Conservation (phyloP, 163 green algal genomes). For the Chlorella variabilis region DNA sequence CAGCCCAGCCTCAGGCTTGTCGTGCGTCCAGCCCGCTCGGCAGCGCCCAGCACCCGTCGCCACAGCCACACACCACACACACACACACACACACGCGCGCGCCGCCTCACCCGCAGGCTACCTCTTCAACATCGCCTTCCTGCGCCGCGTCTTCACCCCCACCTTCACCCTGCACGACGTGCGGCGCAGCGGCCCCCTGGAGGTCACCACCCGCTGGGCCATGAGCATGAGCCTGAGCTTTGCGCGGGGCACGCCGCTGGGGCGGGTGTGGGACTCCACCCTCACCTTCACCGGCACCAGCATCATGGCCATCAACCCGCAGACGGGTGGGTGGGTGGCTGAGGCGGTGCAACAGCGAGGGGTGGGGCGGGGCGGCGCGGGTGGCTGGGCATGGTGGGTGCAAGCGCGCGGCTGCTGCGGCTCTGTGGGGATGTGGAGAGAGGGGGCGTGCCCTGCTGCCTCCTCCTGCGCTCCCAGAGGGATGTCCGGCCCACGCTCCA, state of each 20-base stretch:
- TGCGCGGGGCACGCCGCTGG: slow-evolving; percentile 27
- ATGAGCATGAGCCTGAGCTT: slow-evolving; percentile 58
- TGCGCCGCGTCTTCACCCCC: slow-evolving; percentile 65
- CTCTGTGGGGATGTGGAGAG: too few species aligned
- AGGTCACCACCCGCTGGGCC: slow-evolving; percentile 68
- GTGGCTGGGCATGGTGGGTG: not conserved
- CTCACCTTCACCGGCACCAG: slow-evolving; percentile 67
- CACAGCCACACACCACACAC: too few species aligned
- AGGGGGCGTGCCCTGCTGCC: too few species aligned
- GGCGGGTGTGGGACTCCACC: slow-evolving; percentile 49
- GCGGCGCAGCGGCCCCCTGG: slow-evolving; percentile 50
- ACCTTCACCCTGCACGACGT: slow-evolving; percentile 70
- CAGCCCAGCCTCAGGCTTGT: too few species aligned
- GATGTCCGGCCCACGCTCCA: too few species aligned
- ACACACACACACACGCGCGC: too few species aligned
- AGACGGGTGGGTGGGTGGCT: slow-evolving; percentile 37
- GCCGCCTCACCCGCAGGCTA: slow-evolving; percentile 43
- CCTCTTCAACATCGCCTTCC: slow-evolving; percentile 71
- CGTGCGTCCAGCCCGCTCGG: too few species aligned
- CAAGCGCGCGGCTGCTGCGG: too few species aligned
- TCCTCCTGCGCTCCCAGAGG: too few species aligned
- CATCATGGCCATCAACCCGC: slow-evolving; percentile 65
- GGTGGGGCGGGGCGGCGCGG: not conserved
- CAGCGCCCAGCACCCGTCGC: too few species aligned
- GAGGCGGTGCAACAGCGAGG: not conserved